Percentiles rank a stretch among this genome's conserved stretches.
Conservation (phyloP, 192 early-diverging fungal genomes). For the Coemansia asiatica region DNA sequence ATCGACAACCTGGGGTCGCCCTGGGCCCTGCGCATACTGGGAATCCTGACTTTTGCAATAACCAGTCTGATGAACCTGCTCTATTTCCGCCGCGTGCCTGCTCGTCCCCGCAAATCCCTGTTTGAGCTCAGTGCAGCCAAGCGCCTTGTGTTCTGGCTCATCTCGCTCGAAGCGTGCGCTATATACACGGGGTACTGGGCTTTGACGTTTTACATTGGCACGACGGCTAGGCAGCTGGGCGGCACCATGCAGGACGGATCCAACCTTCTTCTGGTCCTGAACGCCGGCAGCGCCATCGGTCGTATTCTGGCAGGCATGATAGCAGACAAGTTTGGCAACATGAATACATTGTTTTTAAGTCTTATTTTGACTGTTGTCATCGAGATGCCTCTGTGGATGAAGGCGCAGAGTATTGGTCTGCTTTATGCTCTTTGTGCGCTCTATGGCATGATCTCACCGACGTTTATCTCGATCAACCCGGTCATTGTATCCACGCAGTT, state of each 20-base stretch:
- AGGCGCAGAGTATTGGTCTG: slow-evolving; percentile 20
- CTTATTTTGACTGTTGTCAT: slow-evolving; percentile 26
- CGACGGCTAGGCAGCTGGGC: slow-evolving; percentile 24
- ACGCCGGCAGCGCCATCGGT: slow-evolving; percentile 34
- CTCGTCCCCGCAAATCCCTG: slow-evolving; percentile 54
- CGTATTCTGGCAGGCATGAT: slow-evolving; percentile 34
- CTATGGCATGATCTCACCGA: slow-evolving; percentile 41
- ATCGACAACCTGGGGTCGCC: slow-evolving; percentile 59
- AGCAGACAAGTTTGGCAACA: slow-evolving; percentile 37
- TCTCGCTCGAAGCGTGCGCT: slow-evolving; percentile 32
- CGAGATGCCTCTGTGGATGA: slow-evolving; percentile 46
- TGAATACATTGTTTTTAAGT: slow-evolving; percentile 37
- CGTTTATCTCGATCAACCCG: slow-evolving; percentile 50
- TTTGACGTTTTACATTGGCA: slow-evolving; percentile 37
- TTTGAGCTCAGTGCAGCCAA: slow-evolving; percentile 29
- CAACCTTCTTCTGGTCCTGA: slow-evolving; percentile 39
- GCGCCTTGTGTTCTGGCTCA: slow-evolving; percentile 34
- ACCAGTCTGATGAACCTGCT: slow-evolving; percentile 34
- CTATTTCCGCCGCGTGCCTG: slow-evolving; percentile 40
- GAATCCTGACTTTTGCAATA: slow-evolving; percentile 52
- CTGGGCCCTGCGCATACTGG: slow-evolving; percentile 72
- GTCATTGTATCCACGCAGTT: slow-evolving; percentile 40
- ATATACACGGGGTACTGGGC: slow-evolving; percentile 55
- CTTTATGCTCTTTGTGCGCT: slow-evolving; percentile 40
- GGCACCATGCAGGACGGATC: slow-evolving; percentile 31